Evolutionary conservation across 306 rosid species (phyloP).

Genomic region (Prunus davidiana): DNA sequence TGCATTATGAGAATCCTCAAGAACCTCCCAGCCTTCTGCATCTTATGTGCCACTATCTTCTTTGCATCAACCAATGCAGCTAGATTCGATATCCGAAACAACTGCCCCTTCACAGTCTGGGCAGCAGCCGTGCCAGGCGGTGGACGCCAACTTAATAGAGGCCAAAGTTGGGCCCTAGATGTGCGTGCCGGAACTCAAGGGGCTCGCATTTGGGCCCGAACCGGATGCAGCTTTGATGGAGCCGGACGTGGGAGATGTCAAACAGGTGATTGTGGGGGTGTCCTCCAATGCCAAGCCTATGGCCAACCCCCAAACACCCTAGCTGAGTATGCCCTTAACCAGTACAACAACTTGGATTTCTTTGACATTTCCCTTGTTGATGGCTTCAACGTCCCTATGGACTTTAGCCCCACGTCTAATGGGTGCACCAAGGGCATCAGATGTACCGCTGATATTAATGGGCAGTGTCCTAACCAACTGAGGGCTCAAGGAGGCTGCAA

Average conservation of each 20-base stretch:
- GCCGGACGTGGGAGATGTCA: constrained; percentile 24
- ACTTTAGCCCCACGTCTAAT: constrained; percentile 33
- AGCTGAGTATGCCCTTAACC: constrained; percentile 48
- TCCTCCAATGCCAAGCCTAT: constrained; percentile 19
- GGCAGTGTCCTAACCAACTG: constrained; percentile 47
- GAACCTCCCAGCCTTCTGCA: neutral
- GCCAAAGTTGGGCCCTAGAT: constrained; percentile 20
- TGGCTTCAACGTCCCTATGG: constrained; percentile 53
- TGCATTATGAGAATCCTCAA: constrained; percentile 2
- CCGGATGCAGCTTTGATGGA: constrained; percentile 17
- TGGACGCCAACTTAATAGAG: constrained; percentile 1
- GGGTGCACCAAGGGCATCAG: constrained; percentile 15
- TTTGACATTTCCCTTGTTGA: constrained; percentile 51
- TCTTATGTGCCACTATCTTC: neutral
- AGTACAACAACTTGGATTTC: constrained; percentile 47
- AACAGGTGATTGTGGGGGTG: constrained; percentile 28
- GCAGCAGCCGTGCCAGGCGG: constrained; percentile 27
- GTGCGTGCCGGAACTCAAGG: neutral
- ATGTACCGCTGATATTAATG: constrained; percentile 45
- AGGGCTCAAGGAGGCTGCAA: constrained; percentile 48
- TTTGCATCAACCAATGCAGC: constrained; percentile 20
- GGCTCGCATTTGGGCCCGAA: constrained; percentile 29
- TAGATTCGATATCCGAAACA: constrained; percentile 13
- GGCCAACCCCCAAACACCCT: constrained; percentile 60
- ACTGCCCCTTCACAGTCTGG: constrained; percentile 30